Conservation (phyloP, 2,329 filamentous ascomycete genomes). For the Zarea fungicola region DNA sequence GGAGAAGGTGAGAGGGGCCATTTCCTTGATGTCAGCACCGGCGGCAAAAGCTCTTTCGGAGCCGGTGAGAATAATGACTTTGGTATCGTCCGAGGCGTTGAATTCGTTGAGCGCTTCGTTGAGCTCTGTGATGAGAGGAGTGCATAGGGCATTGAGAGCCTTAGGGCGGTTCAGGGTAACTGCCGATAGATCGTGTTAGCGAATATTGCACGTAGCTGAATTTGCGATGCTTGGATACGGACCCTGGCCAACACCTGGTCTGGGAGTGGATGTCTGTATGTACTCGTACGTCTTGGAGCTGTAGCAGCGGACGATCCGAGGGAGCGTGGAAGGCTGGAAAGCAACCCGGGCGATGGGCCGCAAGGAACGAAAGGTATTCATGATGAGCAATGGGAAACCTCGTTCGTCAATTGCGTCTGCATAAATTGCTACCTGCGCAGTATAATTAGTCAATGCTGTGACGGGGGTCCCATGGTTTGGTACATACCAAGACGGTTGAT, state of each 20-base stretch:
- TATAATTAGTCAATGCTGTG: background rate
- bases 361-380: conserved; percentile 53
- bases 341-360: conserved; percentile 49
- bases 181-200: conserved; percentile 34
- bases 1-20: conserved; percentile 87
- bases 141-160: conserved; percentile 89
- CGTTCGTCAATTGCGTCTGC: background rate
- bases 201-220: background rate
- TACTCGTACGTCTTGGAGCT: conserved; percentile 65
- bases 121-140: conserved; percentile 84
- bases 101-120: conserved; percentile 70
- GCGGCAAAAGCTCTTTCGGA: conserved; percentile 88
- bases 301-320: conserved; percentile 48
- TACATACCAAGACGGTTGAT: conserved; percentile 2
- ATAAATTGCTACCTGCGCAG: background rate
- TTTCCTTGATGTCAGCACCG: conserved; percentile 98
- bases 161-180: conserved; percentile 93
- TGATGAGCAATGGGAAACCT: conserved; percentile 21
- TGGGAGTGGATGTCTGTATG: conserved; percentile 75
- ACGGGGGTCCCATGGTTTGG: background rate
- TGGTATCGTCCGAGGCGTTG: conserved; percentile 63
- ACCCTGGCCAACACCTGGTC: conserved; percentile 89
- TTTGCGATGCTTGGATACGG: conserved; percentile 22
- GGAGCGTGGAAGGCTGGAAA: conserved; percentile 53
- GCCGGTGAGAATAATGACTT: conserved; percentile 80